A percentile compares a stretch with the other conserved stretches of the same genome.
Evolutionary conservation across 805 yeast species (phyloP).

Genomic region (Cyberlindnera xylosilytica): DNA sequence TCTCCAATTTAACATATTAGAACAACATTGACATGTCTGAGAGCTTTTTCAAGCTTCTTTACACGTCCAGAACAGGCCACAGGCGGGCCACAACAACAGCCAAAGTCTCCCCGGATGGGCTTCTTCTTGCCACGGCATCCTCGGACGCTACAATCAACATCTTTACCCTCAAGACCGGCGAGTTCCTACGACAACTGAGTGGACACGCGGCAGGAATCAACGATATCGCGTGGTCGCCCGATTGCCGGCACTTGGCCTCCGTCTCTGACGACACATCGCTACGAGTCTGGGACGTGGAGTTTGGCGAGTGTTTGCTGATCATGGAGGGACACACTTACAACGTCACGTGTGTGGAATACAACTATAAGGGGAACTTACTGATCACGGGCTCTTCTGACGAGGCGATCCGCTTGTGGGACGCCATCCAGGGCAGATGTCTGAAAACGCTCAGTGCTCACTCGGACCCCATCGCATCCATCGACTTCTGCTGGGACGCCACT

Average conservation of each 20-base stretch:
- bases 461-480: constrained; percentile 78
- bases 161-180: constrained; percentile 45
- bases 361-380: constrained; percentile 70
- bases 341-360: constrained; percentile 69
- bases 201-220: constrained; percentile 76
- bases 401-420: constrained; percentile 88
- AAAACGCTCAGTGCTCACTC: constrained; percentile 89
- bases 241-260: constrained; percentile 68
- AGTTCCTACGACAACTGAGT: constrained; percentile 29
- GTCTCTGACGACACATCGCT: constrained; percentile 85
- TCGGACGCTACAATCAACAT: constrained; percentile 58
- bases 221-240: constrained; percentile 75
- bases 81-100: constrained; percentile 38
- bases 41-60: constrained; percentile 4
- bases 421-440: constrained; percentile 61
- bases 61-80: constrained; percentile 2
- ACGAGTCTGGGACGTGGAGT: constrained; percentile 62
- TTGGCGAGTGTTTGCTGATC: constrained; percentile 46
- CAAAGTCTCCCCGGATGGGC: constrained; percentile 61
- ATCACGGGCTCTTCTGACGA: constrained; percentile 89
- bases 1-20: too few relatives aligned
- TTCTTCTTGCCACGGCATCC: constrained; percentile 52
- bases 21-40: too few relatives aligned
- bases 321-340: constrained; percentile 76
- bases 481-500: constrained; percentile 75